phyloP scores from a whole-genome alignment of 2,329 filamentous ascomycete species.

The Apiospora pterosperma region DNA sequence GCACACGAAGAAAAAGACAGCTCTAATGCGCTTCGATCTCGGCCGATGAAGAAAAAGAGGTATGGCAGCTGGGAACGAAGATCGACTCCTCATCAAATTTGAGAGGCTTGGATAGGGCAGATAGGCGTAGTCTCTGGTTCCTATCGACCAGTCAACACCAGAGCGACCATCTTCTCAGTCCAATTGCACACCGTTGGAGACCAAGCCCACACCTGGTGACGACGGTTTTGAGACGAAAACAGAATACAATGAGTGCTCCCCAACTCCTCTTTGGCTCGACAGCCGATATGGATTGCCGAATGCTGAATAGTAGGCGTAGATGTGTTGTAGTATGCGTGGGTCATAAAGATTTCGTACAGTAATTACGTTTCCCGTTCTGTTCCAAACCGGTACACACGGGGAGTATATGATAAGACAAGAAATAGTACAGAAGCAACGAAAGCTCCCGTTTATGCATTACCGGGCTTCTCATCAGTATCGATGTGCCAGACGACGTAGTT shows the following conservation, averaged over 20 bases:
- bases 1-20: not conserved
- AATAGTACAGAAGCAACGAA: slow-evolving; percentile 13
- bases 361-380: slow-evolving; percentile 25
- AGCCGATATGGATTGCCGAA: slow-evolving; percentile 14
- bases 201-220: not conserved
- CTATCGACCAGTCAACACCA: not conserved
- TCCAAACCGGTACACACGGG: slow-evolving; percentile 19
- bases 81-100: not conserved
- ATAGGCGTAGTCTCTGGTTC: too few species aligned
- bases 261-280: slow-evolving; percentile 24
- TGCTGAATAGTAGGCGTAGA: slow-evolving; percentile 16
- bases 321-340: slow-evolving; percentile 18
- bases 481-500: slow-evolving; percentile 99
- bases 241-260: slow-evolving; percentile 11
- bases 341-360: slow-evolving; percentile 26
- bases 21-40: not conserved
- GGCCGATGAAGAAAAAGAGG: not conserved
- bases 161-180: not conserved
- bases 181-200: not conserved
- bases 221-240: slow-evolving; percentile 10
- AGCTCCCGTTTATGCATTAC: slow-evolving; percentile 54
- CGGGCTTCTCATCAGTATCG: slow-evolving; percentile 91
- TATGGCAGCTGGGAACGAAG: not conserved
- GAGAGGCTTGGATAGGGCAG: not conserved
- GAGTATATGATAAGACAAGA: slow-evolving; percentile 21